A percentile compares a stretch with the other conserved stretches of the same genome.
Evolutionary conservation across 805 yeast species (phyloP).

Genomic region (Dipodascopsis tothii): DNA sequence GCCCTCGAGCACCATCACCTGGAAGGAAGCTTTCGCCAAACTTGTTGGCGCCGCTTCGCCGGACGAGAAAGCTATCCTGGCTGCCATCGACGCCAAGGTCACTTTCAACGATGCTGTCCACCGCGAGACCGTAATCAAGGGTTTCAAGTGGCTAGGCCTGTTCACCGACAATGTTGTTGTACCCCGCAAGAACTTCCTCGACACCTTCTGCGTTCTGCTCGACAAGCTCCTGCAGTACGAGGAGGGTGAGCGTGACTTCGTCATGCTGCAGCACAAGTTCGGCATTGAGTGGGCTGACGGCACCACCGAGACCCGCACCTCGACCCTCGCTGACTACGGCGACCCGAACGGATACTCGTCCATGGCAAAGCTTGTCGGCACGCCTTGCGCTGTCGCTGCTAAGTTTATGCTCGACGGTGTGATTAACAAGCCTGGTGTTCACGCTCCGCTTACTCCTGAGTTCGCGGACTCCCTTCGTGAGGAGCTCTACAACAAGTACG

Average conservation of each 20-base stretch:
- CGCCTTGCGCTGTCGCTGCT: slow-evolving; percentile 94
- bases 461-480: slow-evolving; percentile 86
- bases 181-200: slow-evolving; percentile 91
- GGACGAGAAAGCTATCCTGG: slow-evolving; percentile 63
- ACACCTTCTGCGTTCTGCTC: slow-evolving; percentile 91
- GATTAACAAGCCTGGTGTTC: slow-evolving; percentile 64
- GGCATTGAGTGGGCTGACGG: slow-evolving; percentile 97
- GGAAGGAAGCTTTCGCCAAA: slow-evolving; percentile 81
- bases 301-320: slow-evolving; percentile 80
- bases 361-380: slow-evolving; percentile 97
- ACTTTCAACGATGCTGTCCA: slow-evolving; percentile 73
- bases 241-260: slow-evolving; percentile 91
- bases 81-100: slow-evolving; percentile 69
- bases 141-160: slow-evolving; percentile 90
- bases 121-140: slow-evolving; percentile 77
- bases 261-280: slow-evolving; percentile 92
- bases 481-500: slow-evolving; percentile 81
- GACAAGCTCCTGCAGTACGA: slow-evolving; percentile 95
- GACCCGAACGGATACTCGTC: slow-evolving; percentile 84
- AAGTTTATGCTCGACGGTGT: slow-evolving; percentile 78
- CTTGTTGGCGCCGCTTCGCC: slow-evolving; percentile 68
- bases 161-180: slow-evolving; percentile 68
- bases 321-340: slow-evolving; percentile 93
- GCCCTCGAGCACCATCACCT: slow-evolving; percentile 49
- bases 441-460: slow-evolving; percentile 89